phyloP scores from a whole-genome alignment of 2,329 filamentous ascomycete species.

The Tolypocladium inflatum region DNA sequence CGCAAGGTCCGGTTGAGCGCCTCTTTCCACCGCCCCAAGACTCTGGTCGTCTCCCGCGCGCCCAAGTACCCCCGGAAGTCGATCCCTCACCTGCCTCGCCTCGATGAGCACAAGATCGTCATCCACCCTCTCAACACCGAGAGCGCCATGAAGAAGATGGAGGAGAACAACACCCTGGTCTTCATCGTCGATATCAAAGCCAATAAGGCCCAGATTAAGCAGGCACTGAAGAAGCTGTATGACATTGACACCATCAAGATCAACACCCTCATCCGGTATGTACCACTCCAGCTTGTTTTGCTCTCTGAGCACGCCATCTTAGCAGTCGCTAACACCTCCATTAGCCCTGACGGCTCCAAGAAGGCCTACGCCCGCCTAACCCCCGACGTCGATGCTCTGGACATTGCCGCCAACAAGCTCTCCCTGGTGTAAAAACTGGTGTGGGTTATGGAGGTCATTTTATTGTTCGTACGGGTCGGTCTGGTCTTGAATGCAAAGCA shows the following conservation, averaged over 20 bases:
- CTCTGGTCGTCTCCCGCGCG: conserved; percentile 76
- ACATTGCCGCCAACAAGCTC: conserved; percentile 99
- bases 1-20: conserved; percentile 87
- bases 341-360: conserved; percentile 85
- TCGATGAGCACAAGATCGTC: conserved; percentile 97
- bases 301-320: too few species aligned
- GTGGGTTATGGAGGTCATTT: conserved; percentile 7
- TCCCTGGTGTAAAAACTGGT: conserved; percentile 79
- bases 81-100: conserved; percentile 76
- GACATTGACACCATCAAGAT: conserved; percentile 98
- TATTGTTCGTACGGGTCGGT: conserved; percentile 31
- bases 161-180: conserved; percentile 99
- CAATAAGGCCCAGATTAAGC: conserved; percentile 99
- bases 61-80: conserved; percentile 98
- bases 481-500: conserved; percentile 23
- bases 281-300: conserved; percentile 4
- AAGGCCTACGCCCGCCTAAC: conserved; percentile 97
- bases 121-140: conserved; percentile 98
- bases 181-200: conserved; percentile 96
- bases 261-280: conserved; percentile 96
- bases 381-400: conserved; percentile 92
- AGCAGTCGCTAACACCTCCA: not conserved
- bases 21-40: conserved; percentile 97
- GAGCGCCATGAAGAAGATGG: conserved; percentile 99
- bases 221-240: conserved; percentile 97